These are phyloP conservation scores for Microdochium bolleyi DNA, from an alignment of 2,329 filamentous ascomycete genomes.

Conservation along the genomic window DNA sequence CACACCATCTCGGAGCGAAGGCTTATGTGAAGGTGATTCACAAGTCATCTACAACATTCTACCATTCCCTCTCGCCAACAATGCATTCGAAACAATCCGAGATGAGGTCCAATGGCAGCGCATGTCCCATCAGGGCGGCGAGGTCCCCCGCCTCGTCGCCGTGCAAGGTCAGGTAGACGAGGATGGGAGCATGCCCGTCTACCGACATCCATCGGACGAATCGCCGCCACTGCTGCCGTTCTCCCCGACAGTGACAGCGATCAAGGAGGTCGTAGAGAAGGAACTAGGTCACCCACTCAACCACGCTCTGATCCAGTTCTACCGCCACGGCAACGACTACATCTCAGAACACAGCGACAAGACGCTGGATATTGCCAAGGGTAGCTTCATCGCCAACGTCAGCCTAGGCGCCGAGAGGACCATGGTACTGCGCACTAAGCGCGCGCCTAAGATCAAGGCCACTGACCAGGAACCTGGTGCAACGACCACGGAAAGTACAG, in stretches of 20 bases:
- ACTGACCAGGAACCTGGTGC: conserved; percentile 10
- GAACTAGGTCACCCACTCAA: conserved; percentile 75
- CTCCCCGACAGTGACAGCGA: conserved; percentile 60
- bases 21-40: conserved; percentile 75
- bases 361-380: conserved; percentile 78
- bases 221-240: conserved; percentile 72
- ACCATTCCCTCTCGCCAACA: conserved; percentile 41
- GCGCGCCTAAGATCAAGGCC: conserved; percentile 21
- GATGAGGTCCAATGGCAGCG: conserved; percentile 78
- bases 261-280: conserved; percentile 62
- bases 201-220: conserved; percentile 88
- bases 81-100: conserved; percentile 62
- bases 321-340: conserved; percentile 80
- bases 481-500: conserved; percentile 1
- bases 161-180: conserved; percentile 68
- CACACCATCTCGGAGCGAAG: conserved; percentile 27
- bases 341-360: conserved; percentile 98
- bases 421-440: conserved; percentile 85
- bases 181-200: conserved; percentile 77
- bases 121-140: conserved; percentile 88
- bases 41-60: conserved; percentile 65
- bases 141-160: conserved; percentile 84
- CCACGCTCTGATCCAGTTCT: conserved; percentile 87
- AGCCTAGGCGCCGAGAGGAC: conserved; percentile 87
- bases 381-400: conserved; percentile 82